Percentiles rank a stretch among this genome's conserved stretches.
Evolutionary conservation across 257 asterid species (phyloP).

Genomic region (Nicotiana tabacum): DNA sequence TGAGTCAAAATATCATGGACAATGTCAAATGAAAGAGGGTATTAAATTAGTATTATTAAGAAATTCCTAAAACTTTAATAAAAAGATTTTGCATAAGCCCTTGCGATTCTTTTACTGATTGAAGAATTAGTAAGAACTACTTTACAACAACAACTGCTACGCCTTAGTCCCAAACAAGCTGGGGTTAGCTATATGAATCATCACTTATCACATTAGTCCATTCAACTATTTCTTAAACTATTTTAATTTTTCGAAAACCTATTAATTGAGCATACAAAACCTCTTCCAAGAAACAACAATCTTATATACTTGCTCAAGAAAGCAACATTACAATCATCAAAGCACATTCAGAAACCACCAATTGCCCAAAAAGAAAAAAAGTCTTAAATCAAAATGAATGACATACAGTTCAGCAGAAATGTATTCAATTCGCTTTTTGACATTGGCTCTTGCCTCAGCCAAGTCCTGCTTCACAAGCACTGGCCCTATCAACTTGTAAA

Average conservation of each 20-base stretch:
- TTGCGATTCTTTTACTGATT: neutral
- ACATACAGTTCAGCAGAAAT: slow-evolving; percentile 88
- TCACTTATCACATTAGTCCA: no score
- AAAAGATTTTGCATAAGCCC: neutral
- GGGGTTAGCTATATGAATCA: no score
- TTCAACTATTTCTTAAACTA: neutral
- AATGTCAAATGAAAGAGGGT: no score
- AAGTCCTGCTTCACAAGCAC: slow-evolving; percentile 95
- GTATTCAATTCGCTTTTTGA: slow-evolving; percentile 89
- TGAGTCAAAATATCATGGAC: no score
- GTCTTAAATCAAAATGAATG: neutral
- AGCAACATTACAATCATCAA: neutral
- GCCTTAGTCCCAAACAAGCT: no score
- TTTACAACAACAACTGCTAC: no score
- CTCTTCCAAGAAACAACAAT: neutral
- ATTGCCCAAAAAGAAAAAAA: neutral
- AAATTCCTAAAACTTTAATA: neutral
- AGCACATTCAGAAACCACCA: neutral
- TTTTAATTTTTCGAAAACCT: neutral
- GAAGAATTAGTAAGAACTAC: neutral
- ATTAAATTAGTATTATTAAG: neutral
- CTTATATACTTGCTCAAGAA: neutral
- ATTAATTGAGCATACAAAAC: neutral
- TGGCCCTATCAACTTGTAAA: slow-evolving; percentile 89
- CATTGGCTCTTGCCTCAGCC: slow-evolving; percentile 97